Percentiles rank a stretch among this genome's conserved stretches.
These are phyloP conservation scores for Yamadazyma sp. DNA, from an alignment of 805 yeast genomes.

Conservation along the genomic window DNA sequence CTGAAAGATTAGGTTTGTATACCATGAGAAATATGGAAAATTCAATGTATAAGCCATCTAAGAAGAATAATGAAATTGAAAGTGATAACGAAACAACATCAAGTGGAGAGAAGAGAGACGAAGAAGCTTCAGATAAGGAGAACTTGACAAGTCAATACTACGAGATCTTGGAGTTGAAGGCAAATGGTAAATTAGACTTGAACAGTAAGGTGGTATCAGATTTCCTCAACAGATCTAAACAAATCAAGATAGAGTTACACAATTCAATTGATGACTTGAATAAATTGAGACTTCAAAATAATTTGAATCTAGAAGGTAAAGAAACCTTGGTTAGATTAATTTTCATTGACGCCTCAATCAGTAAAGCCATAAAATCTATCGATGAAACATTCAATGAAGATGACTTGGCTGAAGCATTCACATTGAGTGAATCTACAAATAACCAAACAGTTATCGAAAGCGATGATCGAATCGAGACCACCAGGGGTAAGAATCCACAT, in stretches of 20 bases:
- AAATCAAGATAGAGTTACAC: slow-evolving; percentile 28
- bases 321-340: slow-evolving; percentile 69
- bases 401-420: slow-evolving; percentile 4
- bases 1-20: slow-evolving; percentile 71
- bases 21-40: slow-evolving; percentile 80
- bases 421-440: slow-evolving; percentile 4
- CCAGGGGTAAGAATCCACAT: neutral
- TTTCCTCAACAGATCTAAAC: slow-evolving; percentile 25
- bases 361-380: slow-evolving; percentile 48
- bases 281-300: slow-evolving; percentile 51
- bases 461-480: neutral
- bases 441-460: neutral
- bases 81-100: slow-evolving; percentile 2
- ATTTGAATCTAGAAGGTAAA: slow-evolving; percentile 65
- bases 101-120: too few species aligned
- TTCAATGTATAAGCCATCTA: slow-evolving; percentile 37
- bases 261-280: slow-evolving; percentile 49
- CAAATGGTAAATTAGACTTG: slow-evolving; percentile 31
- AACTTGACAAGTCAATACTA: slow-evolving; percentile 27
- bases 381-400: slow-evolving; percentile 32
- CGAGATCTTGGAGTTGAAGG: slow-evolving; percentile 29
- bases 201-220: slow-evolving; percentile 27
- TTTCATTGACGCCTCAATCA: slow-evolving; percentile 66
- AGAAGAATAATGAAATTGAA: slow-evolving; percentile 9
- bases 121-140: neutral